Evolutionary conservation across 805 yeast genomes (phyloP).

Genomic region (Spathaspora arborariae): DNA sequence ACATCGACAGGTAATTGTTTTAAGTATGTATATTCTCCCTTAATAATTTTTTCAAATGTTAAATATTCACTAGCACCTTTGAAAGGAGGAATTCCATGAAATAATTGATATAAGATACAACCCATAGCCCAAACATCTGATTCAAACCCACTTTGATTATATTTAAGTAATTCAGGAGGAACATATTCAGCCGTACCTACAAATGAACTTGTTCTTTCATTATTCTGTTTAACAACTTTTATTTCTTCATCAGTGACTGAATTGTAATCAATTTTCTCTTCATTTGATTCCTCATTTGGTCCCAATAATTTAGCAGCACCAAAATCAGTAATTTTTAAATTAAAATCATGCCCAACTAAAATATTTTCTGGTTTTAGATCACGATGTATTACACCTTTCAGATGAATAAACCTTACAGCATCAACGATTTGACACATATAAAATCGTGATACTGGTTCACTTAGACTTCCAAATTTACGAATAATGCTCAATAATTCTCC

Average conservation of each 20-base stretch:
- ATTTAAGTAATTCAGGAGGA: constrained; percentile 80
- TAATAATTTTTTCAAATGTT: constrained; percentile 85
- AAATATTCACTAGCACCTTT: constrained; percentile 81
- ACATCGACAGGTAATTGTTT: constrained; percentile 28
- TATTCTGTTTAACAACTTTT: not conserved
- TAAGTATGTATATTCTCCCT: constrained; percentile 58
- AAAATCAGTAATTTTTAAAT: constrained; percentile 90
- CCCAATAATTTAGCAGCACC: constrained; percentile 89
- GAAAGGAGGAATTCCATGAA: constrained; percentile 85
- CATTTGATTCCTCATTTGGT: constrained; percentile 18
- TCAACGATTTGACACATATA: constrained; percentile 87
- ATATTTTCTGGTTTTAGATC: constrained; percentile 95
- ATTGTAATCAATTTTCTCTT: constrained; percentile 32
- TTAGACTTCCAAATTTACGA: constrained; percentile 71
- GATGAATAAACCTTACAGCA: constrained; percentile 84
- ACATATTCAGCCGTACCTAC: constrained; percentile 84
- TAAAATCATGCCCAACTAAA: constrained; percentile 77
- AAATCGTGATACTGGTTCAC: constrained; percentile 71
- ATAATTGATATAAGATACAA: constrained; percentile 79
- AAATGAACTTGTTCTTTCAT: constrained; percentile 56
- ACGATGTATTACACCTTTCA: constrained; percentile 85
- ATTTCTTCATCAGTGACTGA: constrained; percentile 1
- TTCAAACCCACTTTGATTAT: constrained; percentile 77
- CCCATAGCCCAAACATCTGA: constrained; percentile 95
- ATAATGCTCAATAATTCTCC: constrained; percentile 88